These are phyloP conservation scores for Apostasia ramifera DNA, from an alignment of 106 monocot genomes.

Conservation along the genomic window DNA sequence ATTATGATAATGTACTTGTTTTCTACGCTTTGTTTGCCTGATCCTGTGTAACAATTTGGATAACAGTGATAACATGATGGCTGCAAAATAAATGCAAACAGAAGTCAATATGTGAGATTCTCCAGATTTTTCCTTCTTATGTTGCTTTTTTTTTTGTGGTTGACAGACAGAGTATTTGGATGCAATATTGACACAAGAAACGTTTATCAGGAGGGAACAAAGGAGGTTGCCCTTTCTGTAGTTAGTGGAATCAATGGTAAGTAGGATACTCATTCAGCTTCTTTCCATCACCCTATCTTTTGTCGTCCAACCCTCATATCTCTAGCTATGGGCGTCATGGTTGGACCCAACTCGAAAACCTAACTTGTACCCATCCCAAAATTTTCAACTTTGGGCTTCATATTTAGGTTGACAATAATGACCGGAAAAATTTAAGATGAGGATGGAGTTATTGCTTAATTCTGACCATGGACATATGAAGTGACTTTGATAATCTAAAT, in stretches of 20 bases:
- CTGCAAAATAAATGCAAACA: background rate
- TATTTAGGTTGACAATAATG: too few relatives aligned
- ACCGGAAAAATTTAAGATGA: too few relatives aligned
- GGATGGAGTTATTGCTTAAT: too few relatives aligned
- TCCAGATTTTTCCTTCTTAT: background rate
- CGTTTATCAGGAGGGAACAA: constrained; percentile 71
- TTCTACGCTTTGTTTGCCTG: too few relatives aligned
- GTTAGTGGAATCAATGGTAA: constrained; percentile 68
- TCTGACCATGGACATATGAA: too few relatives aligned
- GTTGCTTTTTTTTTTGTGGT: background rate
- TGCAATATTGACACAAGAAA: constrained; percentile 38
- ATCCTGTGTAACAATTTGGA: too few relatives aligned
- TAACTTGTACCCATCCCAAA: too few relatives aligned
- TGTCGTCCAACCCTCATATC: background rate
- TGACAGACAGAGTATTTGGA: constrained; percentile 58
- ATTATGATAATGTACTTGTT: too few relatives aligned
- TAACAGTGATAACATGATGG: too few relatives aligned
- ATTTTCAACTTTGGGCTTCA: too few relatives aligned
- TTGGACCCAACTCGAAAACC: too few relatives aligned
- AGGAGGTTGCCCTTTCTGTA: constrained; percentile 66
- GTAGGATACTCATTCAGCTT: constrained; percentile 2
- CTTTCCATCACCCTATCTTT: background rate
- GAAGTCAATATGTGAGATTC: background rate
- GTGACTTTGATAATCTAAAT: too few relatives aligned
- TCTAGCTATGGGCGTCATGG: background rate